These are phyloP conservation scores for Botrytis pseudocinerea DNA, from an alignment of 2,329 filamentous ascomycete species.

Conservation along the genomic window DNA sequence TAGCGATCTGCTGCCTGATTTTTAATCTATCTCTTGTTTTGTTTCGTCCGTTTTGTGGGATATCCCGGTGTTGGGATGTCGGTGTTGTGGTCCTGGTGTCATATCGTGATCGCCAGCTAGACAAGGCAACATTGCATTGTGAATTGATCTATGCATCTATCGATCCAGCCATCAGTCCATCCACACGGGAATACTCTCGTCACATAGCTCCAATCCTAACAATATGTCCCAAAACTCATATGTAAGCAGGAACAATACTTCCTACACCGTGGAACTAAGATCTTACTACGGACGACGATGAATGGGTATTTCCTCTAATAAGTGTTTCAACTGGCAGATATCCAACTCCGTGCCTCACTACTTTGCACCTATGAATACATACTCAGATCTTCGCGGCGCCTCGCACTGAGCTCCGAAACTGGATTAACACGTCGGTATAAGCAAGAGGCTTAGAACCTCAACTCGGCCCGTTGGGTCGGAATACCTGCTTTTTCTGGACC, in stretches of 20 bases:
- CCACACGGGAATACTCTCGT: background rate
- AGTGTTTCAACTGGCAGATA: too few species aligned
- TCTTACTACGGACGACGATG: background rate
- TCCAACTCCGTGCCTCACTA: constrained; percentile 5
- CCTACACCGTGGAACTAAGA: background rate
- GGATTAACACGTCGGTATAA: background rate
- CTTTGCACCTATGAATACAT: background rate
- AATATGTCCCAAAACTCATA: background rate
- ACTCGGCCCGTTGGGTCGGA: background rate
- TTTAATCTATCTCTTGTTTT: background rate
- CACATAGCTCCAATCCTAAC: background rate
- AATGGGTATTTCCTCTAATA: too few species aligned
- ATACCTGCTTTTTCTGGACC: background rate
- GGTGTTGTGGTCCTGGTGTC: background rate
- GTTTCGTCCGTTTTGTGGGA: background rate
- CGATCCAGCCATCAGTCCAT: background rate
- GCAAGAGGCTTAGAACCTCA: background rate
- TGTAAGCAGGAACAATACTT: background rate
- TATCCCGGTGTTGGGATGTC: background rate
- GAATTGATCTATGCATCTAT: background rate
- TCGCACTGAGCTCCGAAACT: background rate
- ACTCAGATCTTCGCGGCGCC: background rate
- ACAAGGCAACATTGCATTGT: background rate
- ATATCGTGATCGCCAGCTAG: background rate
- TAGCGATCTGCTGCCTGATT: background rate